Percentiles rank a stretch among this genome's conserved stretches.
Conservation (phyloP, 495 filamentous ascomycete genomes). For the Penicillium macrosclerotiorum region DNA sequence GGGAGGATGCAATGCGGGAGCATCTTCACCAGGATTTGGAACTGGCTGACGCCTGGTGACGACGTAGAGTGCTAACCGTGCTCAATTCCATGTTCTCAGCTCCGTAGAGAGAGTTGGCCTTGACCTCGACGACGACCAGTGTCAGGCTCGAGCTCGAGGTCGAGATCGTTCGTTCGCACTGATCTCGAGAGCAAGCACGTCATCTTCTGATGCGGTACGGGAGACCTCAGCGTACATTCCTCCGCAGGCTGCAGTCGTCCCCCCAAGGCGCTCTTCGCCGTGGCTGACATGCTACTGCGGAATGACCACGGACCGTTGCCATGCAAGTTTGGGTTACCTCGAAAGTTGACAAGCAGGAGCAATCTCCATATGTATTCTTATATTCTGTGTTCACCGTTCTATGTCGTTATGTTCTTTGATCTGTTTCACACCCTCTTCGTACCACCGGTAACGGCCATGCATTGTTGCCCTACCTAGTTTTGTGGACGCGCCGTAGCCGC, state of each 20-base stretch:
- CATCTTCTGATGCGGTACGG: slow-evolving; percentile 1
- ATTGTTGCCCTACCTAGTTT: slow-evolving; percentile 25
- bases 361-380: too few species aligned
- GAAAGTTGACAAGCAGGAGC: too few species aligned
- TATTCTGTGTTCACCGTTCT: neutral
- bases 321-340: too few species aligned
- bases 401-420: neutral
- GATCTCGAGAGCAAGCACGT: slow-evolving; percentile 14
- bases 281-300: too few species aligned
- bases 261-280: too few species aligned
- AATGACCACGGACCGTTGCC: too few species aligned
- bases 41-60: too few species aligned
- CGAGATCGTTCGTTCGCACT: slow-evolving; percentile 4
- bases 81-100: neutral
- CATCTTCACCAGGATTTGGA: too few species aligned
- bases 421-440: too few species aligned
- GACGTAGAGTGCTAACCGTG: too few species aligned
- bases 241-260: neutral
- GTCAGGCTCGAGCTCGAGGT: neutral
- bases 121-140: neutral
- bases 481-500: slow-evolving; percentile 29
- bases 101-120: neutral
- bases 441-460: slow-evolving; percentile 25
- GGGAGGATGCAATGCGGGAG: slow-evolving; percentile 6
- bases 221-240: slow-evolving; percentile 11